Conservation (phyloP, 192 early-diverging fungal genomes). For the Oehlia diaphana region DNA sequence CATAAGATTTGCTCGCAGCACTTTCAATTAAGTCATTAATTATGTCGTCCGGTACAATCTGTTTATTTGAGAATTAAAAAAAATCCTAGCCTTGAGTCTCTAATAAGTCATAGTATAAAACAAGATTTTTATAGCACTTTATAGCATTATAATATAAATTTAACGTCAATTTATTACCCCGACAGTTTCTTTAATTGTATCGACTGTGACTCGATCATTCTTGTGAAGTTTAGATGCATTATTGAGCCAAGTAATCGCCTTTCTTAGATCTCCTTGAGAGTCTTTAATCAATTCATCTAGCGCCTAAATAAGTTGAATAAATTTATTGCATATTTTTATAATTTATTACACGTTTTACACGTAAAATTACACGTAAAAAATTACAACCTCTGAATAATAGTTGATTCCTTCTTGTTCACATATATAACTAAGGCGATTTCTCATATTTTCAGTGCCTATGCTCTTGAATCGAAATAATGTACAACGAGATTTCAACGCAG, state of each 20-base stretch:
- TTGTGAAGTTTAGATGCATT: slow-evolving; percentile 65
- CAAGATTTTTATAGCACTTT: background rate
- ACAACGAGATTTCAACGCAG: slow-evolving; percentile 90
- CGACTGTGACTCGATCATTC: slow-evolving; percentile 46
- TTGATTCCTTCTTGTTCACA: slow-evolving; percentile 65
- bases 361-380: slow-evolving; percentile 10
- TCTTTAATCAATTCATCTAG: slow-evolving; percentile 65
- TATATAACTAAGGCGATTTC: slow-evolving; percentile 66
- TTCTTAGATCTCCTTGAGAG: slow-evolving; percentile 89
- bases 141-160: background rate
- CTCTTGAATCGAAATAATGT: slow-evolving; percentile 95
- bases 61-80: background rate
- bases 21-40: slow-evolving; percentile 62
- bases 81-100: background rate
- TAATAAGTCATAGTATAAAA: background rate
- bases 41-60: slow-evolving; percentile 65
- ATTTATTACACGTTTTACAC: slow-evolving; percentile 2
- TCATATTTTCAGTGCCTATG: slow-evolving; percentile 61
- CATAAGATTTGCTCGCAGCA: slow-evolving; percentile 51
- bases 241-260: slow-evolving; percentile 90
- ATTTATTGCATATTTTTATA: background rate
- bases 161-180: slow-evolving; percentile 56
- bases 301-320: slow-evolving; percentile 39
- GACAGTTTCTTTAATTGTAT: slow-evolving; percentile 73
- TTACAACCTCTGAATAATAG: slow-evolving; percentile 48